Percentiles rank a stretch among this genome's conserved stretches.
phyloP scores from a whole-genome alignment of 1,139 yeast species.

The Sugiyamaella japonica region DNA sequence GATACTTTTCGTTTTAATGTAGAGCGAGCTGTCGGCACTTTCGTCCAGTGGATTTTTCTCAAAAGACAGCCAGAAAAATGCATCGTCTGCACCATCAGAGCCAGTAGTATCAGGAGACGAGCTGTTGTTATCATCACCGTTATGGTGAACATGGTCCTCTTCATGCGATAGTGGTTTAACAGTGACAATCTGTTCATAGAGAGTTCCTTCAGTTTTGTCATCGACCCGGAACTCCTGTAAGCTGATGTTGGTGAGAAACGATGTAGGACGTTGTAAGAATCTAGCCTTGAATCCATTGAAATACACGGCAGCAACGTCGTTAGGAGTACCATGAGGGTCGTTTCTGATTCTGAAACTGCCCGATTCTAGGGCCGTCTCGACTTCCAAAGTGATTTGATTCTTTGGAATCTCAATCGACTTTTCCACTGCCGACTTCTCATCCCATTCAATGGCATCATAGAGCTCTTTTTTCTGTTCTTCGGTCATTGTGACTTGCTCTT shows the following conservation, averaged over 20 bases:
- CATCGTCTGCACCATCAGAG: slow-evolving; percentile 40
- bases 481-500: slow-evolving; percentile 41
- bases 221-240: slow-evolving; percentile 80
- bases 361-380: slow-evolving; percentile 65
- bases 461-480: slow-evolving; percentile 61
- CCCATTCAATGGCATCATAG: slow-evolving; percentile 91
- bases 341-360: slow-evolving; percentile 72
- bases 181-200: slow-evolving; percentile 85
- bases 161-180: slow-evolving; percentile 57
- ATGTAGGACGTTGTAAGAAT: slow-evolving; percentile 75
- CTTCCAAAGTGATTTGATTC: slow-evolving; percentile 66
- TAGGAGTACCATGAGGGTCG: slow-evolving; percentile 35
- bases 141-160: slow-evolving; percentile 23
- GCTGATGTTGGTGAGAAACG: slow-evolving; percentile 69
- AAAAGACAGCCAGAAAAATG: slow-evolving; percentile 79
- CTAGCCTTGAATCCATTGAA: slow-evolving; percentile 82
- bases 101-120: slow-evolving; percentile 14
- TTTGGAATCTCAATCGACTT: slow-evolving; percentile 67
- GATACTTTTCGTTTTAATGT: slow-evolving; percentile 79
- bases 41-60: slow-evolving; percentile 86
- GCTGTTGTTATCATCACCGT: slow-evolving; percentile 17
- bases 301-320: slow-evolving; percentile 68
- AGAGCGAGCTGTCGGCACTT: slow-evolving; percentile 73
- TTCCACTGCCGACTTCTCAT: slow-evolving; percentile 58
- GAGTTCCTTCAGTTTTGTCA: slow-evolving; percentile 74